Evolutionary conservation across 2,329 filamentous ascomycete species (phyloP).

Genomic region (Elsinoe necatrix): DNA sequence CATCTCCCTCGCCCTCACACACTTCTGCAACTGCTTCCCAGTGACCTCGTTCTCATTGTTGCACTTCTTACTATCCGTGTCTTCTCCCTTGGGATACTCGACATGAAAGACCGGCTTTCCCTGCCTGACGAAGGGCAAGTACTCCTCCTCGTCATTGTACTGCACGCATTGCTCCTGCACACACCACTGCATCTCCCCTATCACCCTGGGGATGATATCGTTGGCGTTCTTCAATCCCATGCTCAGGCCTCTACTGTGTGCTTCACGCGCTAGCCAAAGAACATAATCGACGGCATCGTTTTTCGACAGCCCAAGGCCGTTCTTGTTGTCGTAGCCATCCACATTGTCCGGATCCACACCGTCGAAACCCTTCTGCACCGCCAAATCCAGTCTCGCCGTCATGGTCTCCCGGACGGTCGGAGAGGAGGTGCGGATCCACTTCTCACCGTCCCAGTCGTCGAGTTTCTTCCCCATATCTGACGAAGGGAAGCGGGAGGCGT

Average conservation of each 20-base stretch:
- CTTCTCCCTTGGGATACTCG: constrained; percentile 53
- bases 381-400: constrained; percentile 50
- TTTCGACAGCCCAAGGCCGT: constrained; percentile 50
- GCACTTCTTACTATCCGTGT: constrained; percentile 1
- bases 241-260: constrained; percentile 47
- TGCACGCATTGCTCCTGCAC: constrained; percentile 64
- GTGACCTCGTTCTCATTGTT: constrained; percentile 4
- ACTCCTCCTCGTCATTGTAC: constrained; percentile 52
- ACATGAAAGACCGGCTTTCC: constrained; percentile 65
- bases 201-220: constrained; percentile 46
- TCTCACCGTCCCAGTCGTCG: constrained; percentile 58
- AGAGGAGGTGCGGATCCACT: constrained; percentile 57
- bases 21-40: constrained; percentile 23
- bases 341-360: constrained; percentile 30
- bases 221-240: constrained; percentile 62
- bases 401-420: constrained; percentile 55
- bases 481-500: constrained; percentile 46
- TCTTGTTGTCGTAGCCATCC: constrained; percentile 41
- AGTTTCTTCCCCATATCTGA: constrained; percentile 51
- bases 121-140: constrained; percentile 49
- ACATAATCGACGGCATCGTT: constrained; percentile 52
- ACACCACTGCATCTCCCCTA: constrained; percentile 51
- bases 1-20: constrained; percentile 40
- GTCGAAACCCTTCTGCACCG: constrained; percentile 36
- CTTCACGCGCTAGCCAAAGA: constrained; percentile 49